phyloP scores from a whole-genome alignment of 176 grass and related monocot species.

The Paspalum notatum region DNA sequence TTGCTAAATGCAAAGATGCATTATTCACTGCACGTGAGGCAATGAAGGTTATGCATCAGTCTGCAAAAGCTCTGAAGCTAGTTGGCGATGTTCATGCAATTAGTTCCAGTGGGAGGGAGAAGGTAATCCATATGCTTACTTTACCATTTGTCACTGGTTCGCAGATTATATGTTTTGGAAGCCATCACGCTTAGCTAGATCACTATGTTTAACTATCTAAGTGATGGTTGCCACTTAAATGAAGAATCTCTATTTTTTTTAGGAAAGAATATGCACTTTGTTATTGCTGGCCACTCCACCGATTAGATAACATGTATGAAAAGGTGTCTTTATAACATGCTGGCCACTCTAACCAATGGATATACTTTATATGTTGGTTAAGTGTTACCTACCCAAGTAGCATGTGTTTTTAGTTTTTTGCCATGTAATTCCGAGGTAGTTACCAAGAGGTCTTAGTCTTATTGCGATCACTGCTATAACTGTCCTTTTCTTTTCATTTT shows the following conservation, averaged over 20 bases:
- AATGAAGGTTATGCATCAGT: conserved; percentile 99
- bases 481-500: not conserved
- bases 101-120: conserved; percentile 92
- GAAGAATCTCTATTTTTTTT: not conserved
- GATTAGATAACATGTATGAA: not conserved
- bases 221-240: not conserved
- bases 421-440: not conserved
- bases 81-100: conserved; percentile 96
- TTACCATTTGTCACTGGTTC: not conserved
- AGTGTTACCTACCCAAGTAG: not conserved
- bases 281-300: not conserved
- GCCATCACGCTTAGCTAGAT: not conserved
- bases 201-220: conserved; percentile 7
- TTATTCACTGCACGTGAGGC: conserved; percentile 91
- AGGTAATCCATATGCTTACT: conserved; percentile 65
- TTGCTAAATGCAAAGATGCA: conserved; percentile 95
- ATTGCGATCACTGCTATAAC: not conserved
- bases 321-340: not conserved
- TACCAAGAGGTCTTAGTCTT: not conserved
- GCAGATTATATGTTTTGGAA: not conserved
- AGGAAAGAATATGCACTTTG: not conserved
- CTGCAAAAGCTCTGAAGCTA: conserved; percentile 96
- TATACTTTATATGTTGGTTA: not conserved
- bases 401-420: not conserved
- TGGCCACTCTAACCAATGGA: not conserved